These are phyloP conservation scores for Rosellinia necatrix DNA, from an alignment of 2,329 filamentous ascomycete genomes.

Conservation along the genomic window DNA sequence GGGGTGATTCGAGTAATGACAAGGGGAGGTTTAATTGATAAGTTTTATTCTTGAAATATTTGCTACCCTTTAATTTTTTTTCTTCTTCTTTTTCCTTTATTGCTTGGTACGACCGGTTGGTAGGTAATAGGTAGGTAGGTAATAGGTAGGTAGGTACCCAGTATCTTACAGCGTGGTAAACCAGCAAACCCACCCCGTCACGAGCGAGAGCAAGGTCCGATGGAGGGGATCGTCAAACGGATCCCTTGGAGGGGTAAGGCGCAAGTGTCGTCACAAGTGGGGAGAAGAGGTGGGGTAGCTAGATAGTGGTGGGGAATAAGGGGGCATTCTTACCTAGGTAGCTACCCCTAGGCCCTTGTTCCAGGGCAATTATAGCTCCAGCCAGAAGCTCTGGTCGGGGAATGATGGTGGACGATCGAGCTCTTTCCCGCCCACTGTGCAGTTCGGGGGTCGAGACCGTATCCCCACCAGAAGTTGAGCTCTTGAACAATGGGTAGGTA, in stretches of 20 bases:
- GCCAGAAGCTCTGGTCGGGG: too few relatives aligned
- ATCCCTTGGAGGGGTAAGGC: constrained; percentile 23
- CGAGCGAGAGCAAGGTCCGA: too few relatives aligned
- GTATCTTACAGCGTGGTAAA: too few relatives aligned
- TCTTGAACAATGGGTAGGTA: too few relatives aligned
- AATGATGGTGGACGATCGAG: background rate
- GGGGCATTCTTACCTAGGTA: background rate
- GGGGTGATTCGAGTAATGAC: constrained; percentile 1
- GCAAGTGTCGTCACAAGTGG: constrained; percentile 24
- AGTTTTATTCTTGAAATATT: background rate
- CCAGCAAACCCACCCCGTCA: too few relatives aligned
- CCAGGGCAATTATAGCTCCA: too few relatives aligned
- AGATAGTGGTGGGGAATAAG: constrained; percentile 8
- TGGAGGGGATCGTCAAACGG: constrained; percentile 17
- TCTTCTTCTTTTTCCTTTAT: too few relatives aligned
- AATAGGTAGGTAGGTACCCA: too few relatives aligned
- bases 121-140: too few relatives aligned
- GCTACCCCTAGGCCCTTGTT: background rate
- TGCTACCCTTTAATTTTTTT: too few relatives aligned
- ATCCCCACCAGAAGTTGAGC: constrained; percentile 12
- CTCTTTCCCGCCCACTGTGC: background rate
- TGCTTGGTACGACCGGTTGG: too few relatives aligned
- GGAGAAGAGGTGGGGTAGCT: constrained; percentile 17
- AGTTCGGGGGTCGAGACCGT: constrained; percentile 10
- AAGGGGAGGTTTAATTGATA: background rate